A percentile compares a stretch with the other conserved stretches of the same genome.
These are phyloP conservation scores for Saccharomyces kudriavzevii DNA, from an alignment of 805 yeast genomes.

Conservation along the genomic window DNA sequence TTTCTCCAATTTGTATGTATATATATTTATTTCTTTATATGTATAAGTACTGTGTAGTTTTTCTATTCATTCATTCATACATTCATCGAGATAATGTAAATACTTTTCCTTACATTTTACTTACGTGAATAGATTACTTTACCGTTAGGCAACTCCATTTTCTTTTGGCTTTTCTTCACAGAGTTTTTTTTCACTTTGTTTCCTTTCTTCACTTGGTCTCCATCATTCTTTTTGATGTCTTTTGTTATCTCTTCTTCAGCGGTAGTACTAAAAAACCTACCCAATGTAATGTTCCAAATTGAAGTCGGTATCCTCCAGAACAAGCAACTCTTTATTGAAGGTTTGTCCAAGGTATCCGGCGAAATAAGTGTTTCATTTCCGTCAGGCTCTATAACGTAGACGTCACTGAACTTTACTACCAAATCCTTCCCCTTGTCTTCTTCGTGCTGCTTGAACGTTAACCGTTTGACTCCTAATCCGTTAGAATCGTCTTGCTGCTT, in stretches of 20 bases:
- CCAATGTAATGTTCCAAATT: slow-evolving; percentile 40
- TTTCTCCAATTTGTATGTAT: neutral
- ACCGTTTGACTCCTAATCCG: slow-evolving; percentile 39
- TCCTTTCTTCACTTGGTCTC: slow-evolving; percentile 37
- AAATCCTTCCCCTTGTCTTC: slow-evolving; percentile 44
- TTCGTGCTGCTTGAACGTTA: slow-evolving; percentile 37
- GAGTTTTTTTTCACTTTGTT: slow-evolving; percentile 26
- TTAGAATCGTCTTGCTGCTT: slow-evolving; percentile 50
- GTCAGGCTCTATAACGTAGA: slow-evolving; percentile 43
- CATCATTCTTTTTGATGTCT: slow-evolving; percentile 27
- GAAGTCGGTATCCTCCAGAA: slow-evolving; percentile 36
- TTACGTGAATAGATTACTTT: slow-evolving; percentile 43
- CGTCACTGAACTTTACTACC: slow-evolving; percentile 51
- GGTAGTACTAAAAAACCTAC: slow-evolving; percentile 22
- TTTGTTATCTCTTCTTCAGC: slow-evolving; percentile 6
- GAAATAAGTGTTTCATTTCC: slow-evolving; percentile 35
- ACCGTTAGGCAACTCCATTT: slow-evolving; percentile 51
- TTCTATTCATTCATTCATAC: neutral
- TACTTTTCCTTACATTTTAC: slow-evolving; percentile 1
- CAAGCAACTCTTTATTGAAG: slow-evolving; percentile 43
- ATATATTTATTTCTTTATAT: slow-evolving; percentile 2
- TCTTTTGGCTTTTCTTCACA: slow-evolving; percentile 37
- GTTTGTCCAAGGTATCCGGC: slow-evolving; percentile 40
- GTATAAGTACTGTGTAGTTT: neutral
- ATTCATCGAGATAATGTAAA: neutral